Percentiles rank a stretch among this genome's conserved stretches.
Conservation (phyloP, 345 rosid genomes). For the Hirschfeldia incana region DNA sequence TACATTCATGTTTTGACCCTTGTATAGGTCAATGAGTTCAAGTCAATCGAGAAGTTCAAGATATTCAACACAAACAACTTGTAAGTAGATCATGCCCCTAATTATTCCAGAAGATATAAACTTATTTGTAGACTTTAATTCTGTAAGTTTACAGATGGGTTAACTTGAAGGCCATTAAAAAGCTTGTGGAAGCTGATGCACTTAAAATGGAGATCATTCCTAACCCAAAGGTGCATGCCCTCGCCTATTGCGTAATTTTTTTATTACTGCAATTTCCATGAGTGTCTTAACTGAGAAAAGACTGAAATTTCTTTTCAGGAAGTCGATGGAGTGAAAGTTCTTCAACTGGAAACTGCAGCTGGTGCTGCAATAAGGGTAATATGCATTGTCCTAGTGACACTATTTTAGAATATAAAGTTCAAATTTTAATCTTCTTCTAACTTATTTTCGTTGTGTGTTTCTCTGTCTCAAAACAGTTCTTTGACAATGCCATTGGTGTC, state of each 20-base stretch:
- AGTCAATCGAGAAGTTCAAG: slow-evolving; percentile 98
- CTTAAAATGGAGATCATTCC: slow-evolving; percentile 97
- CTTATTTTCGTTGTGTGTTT: background rate
- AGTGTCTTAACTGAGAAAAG: slow-evolving; percentile 10
- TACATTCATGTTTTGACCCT: slow-evolving; percentile 14
- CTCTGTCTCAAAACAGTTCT: slow-evolving; percentile 51
- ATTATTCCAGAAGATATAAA: background rate
- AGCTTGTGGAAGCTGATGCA: slow-evolving; percentile 92
- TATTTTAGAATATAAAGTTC: background rate
- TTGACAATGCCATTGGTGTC: slow-evolving; percentile 81
- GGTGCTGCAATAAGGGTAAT: slow-evolving; percentile 93
- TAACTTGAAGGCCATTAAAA: slow-evolving; percentile 86
- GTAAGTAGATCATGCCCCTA: slow-evolving; percentile 48
- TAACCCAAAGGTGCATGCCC: slow-evolving; percentile 69
- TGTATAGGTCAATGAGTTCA: slow-evolving; percentile 90
- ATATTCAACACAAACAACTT: slow-evolving; percentile 97
- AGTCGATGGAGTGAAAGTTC: slow-evolving; percentile 92
- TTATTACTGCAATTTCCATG: background rate
- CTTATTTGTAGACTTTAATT: slow-evolving; percentile 26
- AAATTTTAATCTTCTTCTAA: slow-evolving; percentile 23
- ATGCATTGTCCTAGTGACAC: background rate
- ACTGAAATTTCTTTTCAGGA: slow-evolving; percentile 50
- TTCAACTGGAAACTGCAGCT: slow-evolving; percentile 97
- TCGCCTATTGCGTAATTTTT: background rate
- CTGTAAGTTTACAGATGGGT: slow-evolving; percentile 69